Evolutionary conservation across 2,329 filamentous ascomycete genomes (phyloP).

Genomic region (Calonectria crousiana): DNA sequence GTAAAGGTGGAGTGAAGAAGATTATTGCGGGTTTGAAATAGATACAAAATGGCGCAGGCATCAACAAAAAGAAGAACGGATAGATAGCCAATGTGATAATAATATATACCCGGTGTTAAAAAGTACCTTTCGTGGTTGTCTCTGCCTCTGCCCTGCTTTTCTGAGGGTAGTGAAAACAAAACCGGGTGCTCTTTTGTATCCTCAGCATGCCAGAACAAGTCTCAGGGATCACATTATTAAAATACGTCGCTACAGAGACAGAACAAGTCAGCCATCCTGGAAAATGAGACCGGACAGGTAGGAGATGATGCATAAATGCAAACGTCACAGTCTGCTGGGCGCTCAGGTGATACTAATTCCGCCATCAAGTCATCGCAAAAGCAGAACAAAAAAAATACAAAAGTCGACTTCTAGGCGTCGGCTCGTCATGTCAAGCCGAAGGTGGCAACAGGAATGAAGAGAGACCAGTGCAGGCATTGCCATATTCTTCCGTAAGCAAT

Average conservation of each 20-base stretch:
- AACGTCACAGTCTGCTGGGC: too few relatives aligned
- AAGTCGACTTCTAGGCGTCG: background rate
- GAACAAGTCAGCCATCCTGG: too few relatives aligned
- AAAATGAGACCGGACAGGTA: too few relatives aligned
- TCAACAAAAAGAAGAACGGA: slow-evolving; percentile 16
- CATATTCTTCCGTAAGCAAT: background rate
- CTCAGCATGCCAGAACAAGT: background rate
- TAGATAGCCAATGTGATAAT: slow-evolving; percentile 24
- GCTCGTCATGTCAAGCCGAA: background rate
- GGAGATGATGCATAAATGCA: too few relatives aligned
- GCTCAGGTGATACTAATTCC: too few relatives aligned
- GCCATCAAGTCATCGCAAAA: too few relatives aligned
- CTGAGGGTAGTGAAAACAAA: background rate
- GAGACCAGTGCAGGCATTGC: background rate
- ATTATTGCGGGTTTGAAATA: slow-evolving; percentile 37
- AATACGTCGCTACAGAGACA: background rate
- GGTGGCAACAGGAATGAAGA: background rate
- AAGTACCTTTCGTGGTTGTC: background rate
- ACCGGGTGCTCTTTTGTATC: background rate
- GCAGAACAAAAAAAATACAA: too few relatives aligned
- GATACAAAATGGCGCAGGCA: background rate
- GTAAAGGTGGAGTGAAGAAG: slow-evolving; percentile 60
- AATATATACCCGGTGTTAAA: slow-evolving; percentile 37
- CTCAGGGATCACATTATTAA: background rate
- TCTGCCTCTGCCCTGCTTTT: background rate